These are phyloP conservation scores for Fagopyrum homotropicum DNA, from an alignment of 148 eudicot genomes.

Conservation along the genomic window DNA sequence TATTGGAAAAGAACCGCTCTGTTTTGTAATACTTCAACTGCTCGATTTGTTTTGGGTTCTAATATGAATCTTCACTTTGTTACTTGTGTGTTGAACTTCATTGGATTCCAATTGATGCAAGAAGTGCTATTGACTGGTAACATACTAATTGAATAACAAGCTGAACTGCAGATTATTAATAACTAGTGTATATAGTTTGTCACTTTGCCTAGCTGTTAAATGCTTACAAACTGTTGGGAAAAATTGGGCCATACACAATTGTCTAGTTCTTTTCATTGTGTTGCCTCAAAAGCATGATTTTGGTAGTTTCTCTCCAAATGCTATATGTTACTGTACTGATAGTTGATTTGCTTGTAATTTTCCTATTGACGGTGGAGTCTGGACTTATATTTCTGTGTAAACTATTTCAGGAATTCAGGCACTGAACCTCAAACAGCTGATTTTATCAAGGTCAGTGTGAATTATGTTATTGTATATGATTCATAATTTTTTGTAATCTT, in stretches of 20 bases:
- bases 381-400: neutral
- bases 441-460: conserved; percentile 50
- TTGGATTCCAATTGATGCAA: neutral
- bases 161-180: neutral
- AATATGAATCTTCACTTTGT: neutral
- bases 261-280: neutral
- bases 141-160: neutral
- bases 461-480: neutral
- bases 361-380: neutral
- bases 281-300: neutral
- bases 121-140: neutral
- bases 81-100: neutral
- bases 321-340: neutral
- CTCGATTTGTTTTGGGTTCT: neutral
- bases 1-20: neutral
- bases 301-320: neutral
- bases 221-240: neutral
- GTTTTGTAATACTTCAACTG: neutral
- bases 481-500: neutral
- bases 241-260: neutral
- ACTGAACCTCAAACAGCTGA: conserved; percentile 38
- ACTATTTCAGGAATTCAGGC: conserved; percentile 49
- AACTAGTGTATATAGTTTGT: neutral
- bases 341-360: neutral
- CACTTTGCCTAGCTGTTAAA: neutral